These are phyloP conservation scores for Penicillium sp. DNA, from an alignment of 2,329 filamentous ascomycete species.

Conservation along the genomic window DNA sequence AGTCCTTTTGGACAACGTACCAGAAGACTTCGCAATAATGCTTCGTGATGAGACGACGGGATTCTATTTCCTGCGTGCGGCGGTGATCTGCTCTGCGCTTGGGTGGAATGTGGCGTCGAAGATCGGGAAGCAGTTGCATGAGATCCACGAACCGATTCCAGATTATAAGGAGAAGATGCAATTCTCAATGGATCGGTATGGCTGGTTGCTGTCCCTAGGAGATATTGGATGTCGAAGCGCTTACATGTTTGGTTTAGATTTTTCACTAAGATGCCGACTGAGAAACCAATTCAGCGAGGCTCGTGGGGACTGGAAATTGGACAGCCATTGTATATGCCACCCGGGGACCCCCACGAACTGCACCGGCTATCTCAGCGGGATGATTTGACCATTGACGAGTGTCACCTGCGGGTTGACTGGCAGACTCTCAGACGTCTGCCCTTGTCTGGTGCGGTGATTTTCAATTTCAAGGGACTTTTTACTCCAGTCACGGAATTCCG, in stretches of 20 bases:
- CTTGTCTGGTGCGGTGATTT: slow-evolving; percentile 70
- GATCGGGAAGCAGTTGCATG: slow-evolving; percentile 65
- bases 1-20: slow-evolving; percentile 71
- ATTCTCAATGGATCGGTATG: slow-evolving; percentile 78
- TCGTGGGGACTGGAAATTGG: slow-evolving; percentile 81
- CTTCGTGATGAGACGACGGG: slow-evolving; percentile 69
- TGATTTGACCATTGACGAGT: slow-evolving; percentile 55
- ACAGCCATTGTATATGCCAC: slow-evolving; percentile 70
- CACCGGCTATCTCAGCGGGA: slow-evolving; percentile 59
- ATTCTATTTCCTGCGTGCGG: slow-evolving; percentile 70
- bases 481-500: slow-evolving; percentile 68
- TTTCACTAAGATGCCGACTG: slow-evolving; percentile 72
- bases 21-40: slow-evolving; percentile 80
- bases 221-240: background rate
- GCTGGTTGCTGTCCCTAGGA: background rate
- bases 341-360: slow-evolving; percentile 62
- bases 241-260: slow-evolving; percentile 51
- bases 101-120: slow-evolving; percentile 77
- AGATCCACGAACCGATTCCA: slow-evolving; percentile 72
- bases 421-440: slow-evolving; percentile 79
- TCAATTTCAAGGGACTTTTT: slow-evolving; percentile 87
- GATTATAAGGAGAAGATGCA: slow-evolving; percentile 87
- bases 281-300: slow-evolving; percentile 75
- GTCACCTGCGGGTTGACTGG: slow-evolving; percentile 78
- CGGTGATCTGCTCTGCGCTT: slow-evolving; percentile 72